Conservation (phyloP, 2,329 filamentous ascomycete species). For the Epichloe festucae region DNA sequence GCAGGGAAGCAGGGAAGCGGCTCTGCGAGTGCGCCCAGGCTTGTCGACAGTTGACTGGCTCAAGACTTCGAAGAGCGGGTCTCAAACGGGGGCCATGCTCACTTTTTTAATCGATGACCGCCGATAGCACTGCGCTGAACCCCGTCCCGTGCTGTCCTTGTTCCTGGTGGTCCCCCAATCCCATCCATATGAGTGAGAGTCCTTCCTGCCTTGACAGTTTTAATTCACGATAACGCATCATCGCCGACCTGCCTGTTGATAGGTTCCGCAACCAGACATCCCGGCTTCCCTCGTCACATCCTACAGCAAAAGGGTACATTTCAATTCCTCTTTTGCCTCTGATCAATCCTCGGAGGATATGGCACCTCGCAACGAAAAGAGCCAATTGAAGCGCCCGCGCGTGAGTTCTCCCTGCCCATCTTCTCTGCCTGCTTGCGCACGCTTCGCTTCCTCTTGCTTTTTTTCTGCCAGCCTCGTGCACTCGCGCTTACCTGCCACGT, state of each 20-base stretch:
- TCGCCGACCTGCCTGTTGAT: background rate
- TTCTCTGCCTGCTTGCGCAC: constrained; percentile 12
- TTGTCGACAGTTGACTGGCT: background rate
- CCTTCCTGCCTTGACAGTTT: background rate
- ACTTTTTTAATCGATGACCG: background rate
- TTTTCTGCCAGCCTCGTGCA: constrained; percentile 8
- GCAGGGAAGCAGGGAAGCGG: too few relatives aligned
- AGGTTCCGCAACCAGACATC: background rate
- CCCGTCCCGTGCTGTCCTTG: too few relatives aligned
- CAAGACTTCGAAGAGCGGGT: background rate
- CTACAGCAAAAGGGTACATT: background rate
- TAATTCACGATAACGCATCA: background rate
- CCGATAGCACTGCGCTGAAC: too few relatives aligned
- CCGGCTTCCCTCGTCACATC: too few relatives aligned
- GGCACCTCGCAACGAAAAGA: constrained; percentile 57
- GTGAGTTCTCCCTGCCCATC: constrained; percentile 34
- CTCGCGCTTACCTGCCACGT: constrained; percentile 12
- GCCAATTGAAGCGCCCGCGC: constrained; percentile 70
- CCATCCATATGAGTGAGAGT: too few relatives aligned
- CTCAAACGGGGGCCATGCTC: background rate
- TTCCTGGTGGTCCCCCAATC: too few relatives aligned
- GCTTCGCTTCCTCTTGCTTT: constrained; percentile 2
- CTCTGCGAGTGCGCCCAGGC: too few relatives aligned
- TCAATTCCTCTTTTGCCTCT: background rate
- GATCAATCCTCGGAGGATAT: constrained; percentile 23